Conservation (phyloP, 2,329 filamentous ascomycete species). For the Sporothrix dimorphospora region DNA sequence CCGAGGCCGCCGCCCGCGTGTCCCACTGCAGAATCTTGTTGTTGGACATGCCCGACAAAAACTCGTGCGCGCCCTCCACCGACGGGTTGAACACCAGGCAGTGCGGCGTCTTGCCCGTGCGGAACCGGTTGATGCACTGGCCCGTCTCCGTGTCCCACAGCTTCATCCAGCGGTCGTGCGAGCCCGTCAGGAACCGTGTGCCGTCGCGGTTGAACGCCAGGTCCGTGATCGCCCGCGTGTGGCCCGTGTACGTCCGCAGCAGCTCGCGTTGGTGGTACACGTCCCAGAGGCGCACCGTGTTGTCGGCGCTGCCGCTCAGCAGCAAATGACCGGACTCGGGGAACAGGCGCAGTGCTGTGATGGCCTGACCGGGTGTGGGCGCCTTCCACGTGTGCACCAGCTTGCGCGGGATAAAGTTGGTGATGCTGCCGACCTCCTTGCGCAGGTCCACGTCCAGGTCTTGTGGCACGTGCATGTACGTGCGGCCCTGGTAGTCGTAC, state of each 20-base stretch:
- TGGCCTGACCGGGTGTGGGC: constrained; percentile 62
- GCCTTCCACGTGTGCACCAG: constrained; percentile 86
- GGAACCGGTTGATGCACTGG: constrained; percentile 83
- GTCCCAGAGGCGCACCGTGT: constrained; percentile 92
- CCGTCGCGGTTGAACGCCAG: constrained; percentile 83
- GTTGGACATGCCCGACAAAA: constrained; percentile 94
- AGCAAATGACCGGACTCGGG: constrained; percentile 85
- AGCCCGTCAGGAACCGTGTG: constrained; percentile 84
- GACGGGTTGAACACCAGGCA: constrained; percentile 92
- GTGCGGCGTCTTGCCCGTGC: constrained; percentile 92
- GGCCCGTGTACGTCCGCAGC: constrained; percentile 86
- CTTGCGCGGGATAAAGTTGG: constrained; percentile 95
- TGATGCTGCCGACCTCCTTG: constrained; percentile 77
- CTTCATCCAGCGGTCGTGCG: constrained; percentile 95
- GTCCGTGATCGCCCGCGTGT: constrained; percentile 87
- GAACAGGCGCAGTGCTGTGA: constrained; percentile 90
- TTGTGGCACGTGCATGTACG: constrained; percentile 93
- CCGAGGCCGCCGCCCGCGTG: constrained; percentile 59
- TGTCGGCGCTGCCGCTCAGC: constrained; percentile 86
- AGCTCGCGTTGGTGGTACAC: constrained; percentile 88
- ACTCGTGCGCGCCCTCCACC: constrained; percentile 77
- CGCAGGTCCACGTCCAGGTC: constrained; percentile 84
- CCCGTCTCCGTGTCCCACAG: constrained; percentile 98
- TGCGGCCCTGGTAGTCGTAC: constrained; percentile 91
- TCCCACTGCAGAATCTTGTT: constrained; percentile 99